Evolutionary conservation across 2,329 filamentous ascomycete genomes (phyloP).

Genomic region (Pyrenochaeta sp.): DNA sequence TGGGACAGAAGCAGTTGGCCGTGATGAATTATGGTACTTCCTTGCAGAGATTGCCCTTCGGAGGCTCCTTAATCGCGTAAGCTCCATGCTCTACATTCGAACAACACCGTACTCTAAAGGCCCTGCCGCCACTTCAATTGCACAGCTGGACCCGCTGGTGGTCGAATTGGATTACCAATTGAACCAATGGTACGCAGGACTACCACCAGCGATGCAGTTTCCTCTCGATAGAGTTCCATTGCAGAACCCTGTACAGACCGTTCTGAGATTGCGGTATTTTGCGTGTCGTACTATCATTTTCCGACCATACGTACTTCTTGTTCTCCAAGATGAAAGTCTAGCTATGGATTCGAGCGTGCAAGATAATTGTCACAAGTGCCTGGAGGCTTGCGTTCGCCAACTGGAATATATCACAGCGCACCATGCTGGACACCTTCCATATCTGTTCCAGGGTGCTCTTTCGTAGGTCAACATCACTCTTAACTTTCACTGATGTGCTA

Average conservation of each 20-base stretch:
- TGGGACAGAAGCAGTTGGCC: constrained; percentile 72
- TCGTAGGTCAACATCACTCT: constrained; percentile 44
- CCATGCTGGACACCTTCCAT: constrained; percentile 84
- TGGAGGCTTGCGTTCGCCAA: constrained; percentile 81
- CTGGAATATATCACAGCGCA: constrained; percentile 81
- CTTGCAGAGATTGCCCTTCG: constrained; percentile 82
- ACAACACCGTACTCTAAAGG: constrained; percentile 54
- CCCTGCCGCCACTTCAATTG: constrained; percentile 68
- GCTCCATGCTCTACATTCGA: constrained; percentile 80
- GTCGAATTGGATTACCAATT: constrained; percentile 83
- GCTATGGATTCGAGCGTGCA: constrained; percentile 75
- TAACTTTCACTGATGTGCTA: constrained; percentile 9
- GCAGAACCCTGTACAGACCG: constrained; percentile 79
- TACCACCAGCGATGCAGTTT: constrained; percentile 79
- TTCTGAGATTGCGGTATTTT: constrained; percentile 80
- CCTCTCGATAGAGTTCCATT: constrained; percentile 73
- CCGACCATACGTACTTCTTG: constrained; percentile 81
- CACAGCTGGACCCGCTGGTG: constrained; percentile 78
- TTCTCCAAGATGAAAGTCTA: constrained; percentile 78
- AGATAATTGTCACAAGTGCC: constrained; percentile 80
- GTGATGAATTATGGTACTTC: constrained; percentile 87
- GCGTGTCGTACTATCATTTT: constrained; percentile 89
- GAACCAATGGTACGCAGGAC: constrained; percentile 83
- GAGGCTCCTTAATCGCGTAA: constrained; percentile 78
- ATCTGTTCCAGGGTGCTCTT: constrained; percentile 84